Percentiles rank a stretch among this genome's conserved stretches.
These are phyloP conservation scores for Amphirosellinia nigrospora DNA, from an alignment of 495 filamentous ascomycete species.

Conservation along the genomic window DNA sequence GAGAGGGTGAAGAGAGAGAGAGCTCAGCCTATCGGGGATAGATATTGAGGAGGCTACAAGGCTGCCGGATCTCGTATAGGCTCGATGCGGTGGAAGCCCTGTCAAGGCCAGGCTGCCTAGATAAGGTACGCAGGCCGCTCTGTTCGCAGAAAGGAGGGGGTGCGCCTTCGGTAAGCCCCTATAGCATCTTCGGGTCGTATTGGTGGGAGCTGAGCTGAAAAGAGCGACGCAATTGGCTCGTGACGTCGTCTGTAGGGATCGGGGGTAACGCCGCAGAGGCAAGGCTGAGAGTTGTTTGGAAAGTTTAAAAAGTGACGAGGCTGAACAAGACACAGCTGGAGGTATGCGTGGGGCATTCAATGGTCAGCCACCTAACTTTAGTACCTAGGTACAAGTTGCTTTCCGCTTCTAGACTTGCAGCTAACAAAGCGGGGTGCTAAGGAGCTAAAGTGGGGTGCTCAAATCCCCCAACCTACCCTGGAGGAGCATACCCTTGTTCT, in stretches of 20 bases:
- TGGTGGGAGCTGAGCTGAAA: neutral
- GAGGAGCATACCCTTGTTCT: neutral
- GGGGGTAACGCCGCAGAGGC: conserved; percentile 2
- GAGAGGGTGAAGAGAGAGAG: neutral
- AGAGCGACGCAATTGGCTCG: neutral
- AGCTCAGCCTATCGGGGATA: neutral
- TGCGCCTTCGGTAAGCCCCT: neutral
- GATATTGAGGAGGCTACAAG: conserved; percentile 1
- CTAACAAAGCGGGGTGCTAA: neutral
- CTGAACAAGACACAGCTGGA: neutral
- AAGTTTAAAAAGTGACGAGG: conserved; percentile 22
- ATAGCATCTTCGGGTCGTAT: neutral
- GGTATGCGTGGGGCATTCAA: conserved; percentile 23
- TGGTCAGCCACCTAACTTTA: no score
- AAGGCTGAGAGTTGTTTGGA: conserved; percentile 21
- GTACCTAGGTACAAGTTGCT: no score
- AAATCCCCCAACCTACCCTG: neutral
- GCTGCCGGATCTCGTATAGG: neutral
- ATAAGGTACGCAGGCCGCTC: conserved; percentile 1
- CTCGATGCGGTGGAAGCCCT: neutral
- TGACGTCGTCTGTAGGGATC: neutral
- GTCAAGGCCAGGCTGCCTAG: neutral
- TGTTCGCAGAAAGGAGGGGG: neutral
- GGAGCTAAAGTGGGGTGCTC: neutral
- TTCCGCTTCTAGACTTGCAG: neutral